phyloP scores from a whole-genome alignment of 306 rosid genomes.

The Trichosanthes truncata region DNA sequence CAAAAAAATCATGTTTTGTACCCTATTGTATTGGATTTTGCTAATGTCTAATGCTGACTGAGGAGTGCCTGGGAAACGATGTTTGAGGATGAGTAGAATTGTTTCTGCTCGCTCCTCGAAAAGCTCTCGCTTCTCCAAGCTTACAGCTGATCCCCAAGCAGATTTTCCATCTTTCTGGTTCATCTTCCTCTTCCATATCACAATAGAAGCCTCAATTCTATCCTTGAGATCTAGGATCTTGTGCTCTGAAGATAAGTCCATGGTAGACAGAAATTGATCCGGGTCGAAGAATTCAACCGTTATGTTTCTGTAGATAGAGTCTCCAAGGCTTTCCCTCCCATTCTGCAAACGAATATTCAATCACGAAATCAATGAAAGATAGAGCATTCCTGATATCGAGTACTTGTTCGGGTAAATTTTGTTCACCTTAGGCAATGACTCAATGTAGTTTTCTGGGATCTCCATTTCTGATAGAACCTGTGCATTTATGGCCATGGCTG shows the following conservation, averaged over 20 bases:
- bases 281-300: constrained; percentile 91
- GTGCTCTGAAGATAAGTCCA: constrained; percentile 91
- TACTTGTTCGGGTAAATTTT: background rate
- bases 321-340: constrained; percentile 96
- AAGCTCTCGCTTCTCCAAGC: constrained; percentile 85
- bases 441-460: constrained; percentile 88
- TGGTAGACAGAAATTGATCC: constrained; percentile 58
- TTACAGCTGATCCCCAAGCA: constrained; percentile 91
- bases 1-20: constrained; percentile 12
- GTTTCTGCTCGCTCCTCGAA: constrained; percentile 98
- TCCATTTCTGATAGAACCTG: constrained; percentile 89
- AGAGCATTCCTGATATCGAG: background rate
- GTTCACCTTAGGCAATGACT: constrained; percentile 83
- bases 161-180: constrained; percentile 88
- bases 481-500: constrained; percentile 99
- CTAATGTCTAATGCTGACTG: constrained; percentile 92
- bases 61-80: constrained; percentile 84
- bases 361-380: background rate
- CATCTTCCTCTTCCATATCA: constrained; percentile 96
- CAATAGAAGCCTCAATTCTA: constrained; percentile 88
- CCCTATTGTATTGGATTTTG: constrained; percentile 83
- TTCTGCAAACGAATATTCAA: constrained; percentile 33
- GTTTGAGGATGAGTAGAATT: constrained; percentile 73
- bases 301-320: constrained; percentile 59
- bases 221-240: constrained; percentile 85